phyloP scores from a whole-genome alignment of 2,329 filamentous ascomycete species.

The Fusarium subtropicale region DNA sequence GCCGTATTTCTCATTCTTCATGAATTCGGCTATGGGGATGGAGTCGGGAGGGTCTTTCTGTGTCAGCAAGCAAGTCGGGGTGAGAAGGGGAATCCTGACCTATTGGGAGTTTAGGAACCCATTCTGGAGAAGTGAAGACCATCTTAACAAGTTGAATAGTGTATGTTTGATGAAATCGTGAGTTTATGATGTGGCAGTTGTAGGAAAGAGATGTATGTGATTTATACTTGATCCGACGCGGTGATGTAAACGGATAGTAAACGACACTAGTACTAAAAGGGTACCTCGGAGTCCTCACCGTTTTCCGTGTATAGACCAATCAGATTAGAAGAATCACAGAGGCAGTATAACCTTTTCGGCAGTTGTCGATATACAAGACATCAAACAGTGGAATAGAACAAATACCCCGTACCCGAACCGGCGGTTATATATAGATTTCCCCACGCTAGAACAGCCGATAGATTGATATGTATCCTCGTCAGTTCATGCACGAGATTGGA shows the following conservation, averaged over 20 bases:
- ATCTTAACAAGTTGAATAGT: background rate
- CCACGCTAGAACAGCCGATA: background rate
- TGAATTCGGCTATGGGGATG: slow-evolving; percentile 21
- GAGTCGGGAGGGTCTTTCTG: slow-evolving; percentile 13
- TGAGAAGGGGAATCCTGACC: background rate
- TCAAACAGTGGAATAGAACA: background rate
- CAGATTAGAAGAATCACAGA: background rate
- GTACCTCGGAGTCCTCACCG: background rate
- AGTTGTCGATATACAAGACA: background rate
- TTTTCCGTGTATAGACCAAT: background rate
- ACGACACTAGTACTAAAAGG: background rate
- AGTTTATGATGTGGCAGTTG: background rate
- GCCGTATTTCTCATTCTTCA: slow-evolving; percentile 20
- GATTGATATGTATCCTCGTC: background rate
- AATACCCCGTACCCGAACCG: background rate
- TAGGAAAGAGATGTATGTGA: background rate
- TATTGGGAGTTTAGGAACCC: slow-evolving; percentile 11
- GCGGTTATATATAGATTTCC: background rate
- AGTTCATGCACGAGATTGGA: background rate
- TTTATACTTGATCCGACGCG: background rate
- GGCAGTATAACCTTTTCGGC: too few species aligned
- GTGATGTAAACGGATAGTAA: background rate
- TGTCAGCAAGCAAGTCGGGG: background rate
- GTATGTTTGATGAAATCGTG: background rate
- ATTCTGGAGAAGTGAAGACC: slow-evolving; percentile 11